phyloP scores from a whole-genome alignment of 2,329 filamentous ascomycete genomes.

The Calonectria leucothoes region DNA sequence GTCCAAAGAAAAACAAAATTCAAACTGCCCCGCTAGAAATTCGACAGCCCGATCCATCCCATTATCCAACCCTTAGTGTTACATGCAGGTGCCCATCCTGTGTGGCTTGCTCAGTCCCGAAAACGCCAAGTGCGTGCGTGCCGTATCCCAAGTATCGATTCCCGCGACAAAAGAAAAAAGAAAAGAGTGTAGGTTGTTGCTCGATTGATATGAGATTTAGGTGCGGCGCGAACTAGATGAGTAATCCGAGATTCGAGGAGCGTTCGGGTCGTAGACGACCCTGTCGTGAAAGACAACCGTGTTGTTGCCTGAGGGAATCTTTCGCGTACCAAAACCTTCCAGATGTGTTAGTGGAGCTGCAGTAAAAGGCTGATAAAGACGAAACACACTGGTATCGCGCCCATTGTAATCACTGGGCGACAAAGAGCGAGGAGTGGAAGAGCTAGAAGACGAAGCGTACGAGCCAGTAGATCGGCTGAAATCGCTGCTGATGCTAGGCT shows the following conservation, averaged over 20 bases:
- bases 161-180: slow-evolving; percentile 7
- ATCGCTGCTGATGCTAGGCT: slow-evolving; percentile 43
- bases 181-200: neutral
- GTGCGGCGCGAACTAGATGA: neutral
- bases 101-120: slow-evolving; percentile 26
- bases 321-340: slow-evolving; percentile 42
- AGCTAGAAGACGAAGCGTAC: slow-evolving; percentile 39
- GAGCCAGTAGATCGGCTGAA: slow-evolving; percentile 44
- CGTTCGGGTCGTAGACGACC: slow-evolving; percentile 44
- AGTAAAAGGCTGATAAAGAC: slow-evolving; percentile 8
- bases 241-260: slow-evolving; percentile 45
- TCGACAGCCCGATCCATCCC: slow-evolving; percentile 16
- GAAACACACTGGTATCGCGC: slow-evolving; percentile 46
- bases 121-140: slow-evolving; percentile 36
- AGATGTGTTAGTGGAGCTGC: slow-evolving; percentile 32
- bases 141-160: slow-evolving; percentile 29
- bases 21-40: slow-evolving; percentile 20
- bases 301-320: slow-evolving; percentile 37
- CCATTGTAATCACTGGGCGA: slow-evolving; percentile 46
- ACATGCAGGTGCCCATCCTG: slow-evolving; percentile 30
- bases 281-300: slow-evolving; percentile 49
- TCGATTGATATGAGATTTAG: neutral
- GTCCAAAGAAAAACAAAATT: slow-evolving; percentile 1
- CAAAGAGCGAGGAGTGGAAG: slow-evolving; percentile 41
- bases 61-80: slow-evolving; percentile 30